Percentiles rank a stretch among this genome's conserved stretches.
Evolutionary conservation across 2,329 filamentous ascomycete genomes (phyloP).

Genomic region (Fusarium sp.): DNA sequence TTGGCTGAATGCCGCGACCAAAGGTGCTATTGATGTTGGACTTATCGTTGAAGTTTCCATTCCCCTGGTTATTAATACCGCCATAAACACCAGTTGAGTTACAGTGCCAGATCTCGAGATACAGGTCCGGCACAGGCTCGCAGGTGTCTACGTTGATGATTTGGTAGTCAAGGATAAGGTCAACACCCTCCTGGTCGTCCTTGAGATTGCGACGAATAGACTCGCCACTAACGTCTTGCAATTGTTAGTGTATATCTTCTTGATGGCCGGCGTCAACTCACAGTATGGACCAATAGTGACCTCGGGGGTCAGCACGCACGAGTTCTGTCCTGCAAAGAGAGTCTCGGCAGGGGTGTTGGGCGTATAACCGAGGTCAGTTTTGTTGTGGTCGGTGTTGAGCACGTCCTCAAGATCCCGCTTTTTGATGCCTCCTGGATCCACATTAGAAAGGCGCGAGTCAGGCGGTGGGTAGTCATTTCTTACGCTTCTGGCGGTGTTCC

Average conservation of each 20-base stretch:
- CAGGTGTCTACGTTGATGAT: constrained; percentile 60
- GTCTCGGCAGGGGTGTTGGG: constrained; percentile 46
- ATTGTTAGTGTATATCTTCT: background rate
- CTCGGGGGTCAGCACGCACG: constrained; percentile 63
- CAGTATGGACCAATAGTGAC: constrained; percentile 63
- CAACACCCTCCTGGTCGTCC: constrained; percentile 57
- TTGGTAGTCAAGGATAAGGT: constrained; percentile 59
- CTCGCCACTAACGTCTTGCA: constrained; percentile 48
- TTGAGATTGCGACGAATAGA: constrained; percentile 54
- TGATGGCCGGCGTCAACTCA: background rate
- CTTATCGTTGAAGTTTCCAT: constrained; percentile 58
- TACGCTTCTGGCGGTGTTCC: constrained; percentile 56
- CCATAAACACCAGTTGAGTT: constrained; percentile 62
- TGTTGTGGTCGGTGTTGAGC: constrained; percentile 54
- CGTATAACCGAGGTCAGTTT: constrained; percentile 52
- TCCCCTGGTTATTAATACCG: constrained; percentile 52
- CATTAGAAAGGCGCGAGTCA: background rate
- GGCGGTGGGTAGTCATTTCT: background rate
- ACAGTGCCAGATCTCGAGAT: constrained; percentile 61
- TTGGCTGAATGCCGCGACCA: constrained; percentile 55
- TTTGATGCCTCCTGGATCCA: constrained; percentile 28
- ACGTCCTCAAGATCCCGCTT: constrained; percentile 51
- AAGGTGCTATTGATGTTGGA: constrained; percentile 51
- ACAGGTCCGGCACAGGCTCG: constrained; percentile 56
- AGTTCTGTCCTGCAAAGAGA: constrained; percentile 56